Evolutionary conservation across 1,284 basidiomycete species (phyloP).

Genomic region (Thecaphora frezii): DNA sequence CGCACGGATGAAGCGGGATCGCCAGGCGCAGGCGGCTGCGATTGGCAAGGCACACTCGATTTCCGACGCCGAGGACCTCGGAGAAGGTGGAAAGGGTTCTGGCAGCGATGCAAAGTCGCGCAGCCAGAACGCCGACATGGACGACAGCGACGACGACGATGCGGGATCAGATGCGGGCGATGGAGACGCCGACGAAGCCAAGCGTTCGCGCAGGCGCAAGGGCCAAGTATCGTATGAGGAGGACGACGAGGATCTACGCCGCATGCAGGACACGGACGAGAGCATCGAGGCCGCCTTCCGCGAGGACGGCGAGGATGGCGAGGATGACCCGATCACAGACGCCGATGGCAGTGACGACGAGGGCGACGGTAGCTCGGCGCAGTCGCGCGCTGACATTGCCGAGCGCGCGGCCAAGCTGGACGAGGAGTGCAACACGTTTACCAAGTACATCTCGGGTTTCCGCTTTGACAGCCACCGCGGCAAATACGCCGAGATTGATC

Average conservation of each 20-base stretch:
- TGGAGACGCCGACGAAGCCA: slow-evolving; percentile 73
- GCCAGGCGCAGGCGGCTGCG: slow-evolving; percentile 76
- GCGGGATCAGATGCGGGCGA: slow-evolving; percentile 63
- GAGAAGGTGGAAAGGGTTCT: slow-evolving; percentile 7
- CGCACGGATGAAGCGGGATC: slow-evolving; percentile 79
- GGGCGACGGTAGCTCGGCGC: slow-evolving; percentile 50
- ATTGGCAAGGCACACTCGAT: slow-evolving; percentile 71
- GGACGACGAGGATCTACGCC: slow-evolving; percentile 58
- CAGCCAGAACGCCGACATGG: slow-evolving; percentile 26
- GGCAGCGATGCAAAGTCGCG: slow-evolving; percentile 11
- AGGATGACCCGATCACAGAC: slow-evolving; percentile 42
- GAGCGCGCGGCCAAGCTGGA: slow-evolving; percentile 59
- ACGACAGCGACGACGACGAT: slow-evolving; percentile 45
- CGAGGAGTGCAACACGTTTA: slow-evolving; percentile 63
- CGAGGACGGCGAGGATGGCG: slow-evolving; percentile 37
- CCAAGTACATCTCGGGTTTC: slow-evolving; percentile 68
- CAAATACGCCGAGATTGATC: slow-evolving; percentile 60
- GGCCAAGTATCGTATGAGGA: slow-evolving; percentile 73
- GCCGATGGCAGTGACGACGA: slow-evolving; percentile 40
- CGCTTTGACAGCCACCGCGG: slow-evolving; percentile 69
- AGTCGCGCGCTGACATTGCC: not conserved
- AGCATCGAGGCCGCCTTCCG: slow-evolving; percentile 71
- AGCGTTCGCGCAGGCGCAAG: slow-evolving; percentile 67
- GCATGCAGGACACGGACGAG: slow-evolving; percentile 61
- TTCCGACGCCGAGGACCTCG: slow-evolving; percentile 71